Conservation (phyloP, 805 yeast genomes). For the Brettanomyces sp. region DNA sequence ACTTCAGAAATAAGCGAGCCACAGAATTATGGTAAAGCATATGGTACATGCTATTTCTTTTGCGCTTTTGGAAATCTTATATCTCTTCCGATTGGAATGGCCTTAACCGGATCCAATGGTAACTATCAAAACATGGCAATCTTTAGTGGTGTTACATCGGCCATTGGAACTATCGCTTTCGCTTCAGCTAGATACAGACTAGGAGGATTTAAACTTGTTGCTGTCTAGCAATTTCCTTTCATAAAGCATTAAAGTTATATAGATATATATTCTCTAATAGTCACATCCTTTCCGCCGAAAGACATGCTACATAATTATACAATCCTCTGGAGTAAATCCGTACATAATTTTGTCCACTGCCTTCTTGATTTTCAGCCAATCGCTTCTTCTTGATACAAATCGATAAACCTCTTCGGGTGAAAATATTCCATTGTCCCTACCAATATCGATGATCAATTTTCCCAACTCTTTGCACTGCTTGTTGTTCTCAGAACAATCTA, state of each 20-base stretch:
- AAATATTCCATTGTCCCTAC: conserved; percentile 81
- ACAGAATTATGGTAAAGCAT: conserved; percentile 57
- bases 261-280: too few relatives aligned
- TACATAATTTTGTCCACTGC: conserved; percentile 93
- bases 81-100: conserved; percentile 36
- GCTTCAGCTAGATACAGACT: conserved; percentile 13
- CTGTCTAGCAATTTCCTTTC: neutral
- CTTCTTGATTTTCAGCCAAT: conserved; percentile 68
- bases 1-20: conserved; percentile 58
- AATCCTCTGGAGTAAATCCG: conserved; percentile 78
- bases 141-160: conserved; percentile 24
- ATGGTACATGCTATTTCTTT: conserved; percentile 56
- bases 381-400: conserved; percentile 78
- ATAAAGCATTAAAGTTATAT: too few relatives aligned
- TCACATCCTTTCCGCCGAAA: too few relatives aligned
- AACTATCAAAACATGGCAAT: conserved; percentile 24
- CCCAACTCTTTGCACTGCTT: conserved; percentile 79
- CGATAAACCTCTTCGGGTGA: conserved; percentile 92
- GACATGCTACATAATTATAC: conserved; percentile 41
- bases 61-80: conserved; percentile 35
- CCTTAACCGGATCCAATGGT: conserved; percentile 20
- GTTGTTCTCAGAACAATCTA: conserved; percentile 42
- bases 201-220: conserved; percentile 12
- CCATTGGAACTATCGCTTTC: conserved; percentile 15
- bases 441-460: conserved; percentile 68